Conservation (phyloP, 345 rosid genomes). For the Moricandia moricandioides region DNA sequence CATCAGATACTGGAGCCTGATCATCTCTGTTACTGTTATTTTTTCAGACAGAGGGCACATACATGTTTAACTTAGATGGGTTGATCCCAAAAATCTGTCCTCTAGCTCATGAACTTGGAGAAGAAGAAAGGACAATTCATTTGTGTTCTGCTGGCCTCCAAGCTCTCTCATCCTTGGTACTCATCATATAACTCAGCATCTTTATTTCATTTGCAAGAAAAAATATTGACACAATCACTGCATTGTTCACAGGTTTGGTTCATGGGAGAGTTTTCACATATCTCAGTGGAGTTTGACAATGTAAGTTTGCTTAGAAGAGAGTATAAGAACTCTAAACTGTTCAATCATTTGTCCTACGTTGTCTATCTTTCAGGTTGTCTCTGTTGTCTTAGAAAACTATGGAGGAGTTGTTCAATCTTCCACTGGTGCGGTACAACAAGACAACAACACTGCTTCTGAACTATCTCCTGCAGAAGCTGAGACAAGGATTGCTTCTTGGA, state of each 20-base stretch:
- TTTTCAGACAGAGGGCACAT: constrained; percentile 61
- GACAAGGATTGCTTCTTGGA: constrained; percentile 55
- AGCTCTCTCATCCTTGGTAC: constrained; percentile 67
- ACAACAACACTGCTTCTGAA: constrained; percentile 31
- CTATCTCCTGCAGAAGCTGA: constrained; percentile 37
- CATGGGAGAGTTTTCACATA: constrained; percentile 77
- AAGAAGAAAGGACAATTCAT: constrained; percentile 40
- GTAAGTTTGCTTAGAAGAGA: constrained; percentile 40
- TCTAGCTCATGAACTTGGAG: constrained; percentile 61
- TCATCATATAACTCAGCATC: not conserved
- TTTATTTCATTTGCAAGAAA: not conserved
- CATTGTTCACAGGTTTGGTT: constrained; percentile 55
- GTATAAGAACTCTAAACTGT: not conserved
- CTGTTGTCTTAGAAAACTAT: constrained; percentile 69
- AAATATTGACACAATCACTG: not conserved
- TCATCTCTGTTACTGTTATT: not conserved
- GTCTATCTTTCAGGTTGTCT: constrained; percentile 49
- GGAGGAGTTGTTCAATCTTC: constrained; percentile 36
- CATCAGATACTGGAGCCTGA: constrained; percentile 3
- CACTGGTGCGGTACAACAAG: constrained; percentile 24
- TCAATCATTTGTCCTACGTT: not conserved
- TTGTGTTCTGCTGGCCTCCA: constrained; percentile 64
- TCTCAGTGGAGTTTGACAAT: constrained; percentile 63
- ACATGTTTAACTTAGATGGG: constrained; percentile 69
- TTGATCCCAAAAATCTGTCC: constrained; percentile 62